These are phyloP conservation scores for Begonia peltatifolia DNA, from an alignment of 306 rosid species.

Conservation along the genomic window DNA sequence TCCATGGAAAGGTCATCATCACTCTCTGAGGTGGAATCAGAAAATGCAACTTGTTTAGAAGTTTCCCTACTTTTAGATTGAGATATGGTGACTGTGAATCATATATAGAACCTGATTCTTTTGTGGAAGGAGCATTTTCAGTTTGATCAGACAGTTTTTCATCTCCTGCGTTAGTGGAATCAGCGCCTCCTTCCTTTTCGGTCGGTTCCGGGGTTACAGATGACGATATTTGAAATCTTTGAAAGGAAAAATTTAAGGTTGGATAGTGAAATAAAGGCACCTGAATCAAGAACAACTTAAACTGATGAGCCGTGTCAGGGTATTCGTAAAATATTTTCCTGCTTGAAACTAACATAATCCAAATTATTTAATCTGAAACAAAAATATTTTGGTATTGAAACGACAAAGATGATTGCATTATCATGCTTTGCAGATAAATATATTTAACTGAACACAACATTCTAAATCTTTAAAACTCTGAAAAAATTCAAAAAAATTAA, in stretches of 20 bases:
- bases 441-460: too few relatives aligned
- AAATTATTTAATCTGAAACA: too few relatives aligned
- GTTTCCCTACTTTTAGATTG: constrained; percentile 14
- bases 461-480: too few relatives aligned
- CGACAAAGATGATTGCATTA: background rate
- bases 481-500: background rate
- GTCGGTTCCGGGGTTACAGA: constrained; percentile 44
- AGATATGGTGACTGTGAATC: constrained; percentile 18
- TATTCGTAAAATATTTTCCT: background rate
- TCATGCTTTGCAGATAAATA: too few relatives aligned
- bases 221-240: constrained; percentile 40
- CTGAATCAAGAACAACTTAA: constrained; percentile 17
- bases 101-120: constrained; percentile 43
- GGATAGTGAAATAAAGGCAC: constrained; percentile 25
- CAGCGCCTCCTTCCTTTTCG: constrained; percentile 23
- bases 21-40: constrained; percentile 42
- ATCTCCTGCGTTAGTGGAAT: background rate
- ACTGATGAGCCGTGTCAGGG: background rate
- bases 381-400: background rate
- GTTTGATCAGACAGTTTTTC: background rate
- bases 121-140: constrained; percentile 1
- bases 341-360: background rate
- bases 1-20: constrained; percentile 41
- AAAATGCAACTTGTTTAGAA: constrained; percentile 33
- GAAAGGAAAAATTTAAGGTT: constrained; percentile 9